A percentile compares a stretch with the other conserved stretches of the same genome.
Conservation (phyloP, 768 basidiomycete genomes). For the Cubamyces sp. region DNA sequence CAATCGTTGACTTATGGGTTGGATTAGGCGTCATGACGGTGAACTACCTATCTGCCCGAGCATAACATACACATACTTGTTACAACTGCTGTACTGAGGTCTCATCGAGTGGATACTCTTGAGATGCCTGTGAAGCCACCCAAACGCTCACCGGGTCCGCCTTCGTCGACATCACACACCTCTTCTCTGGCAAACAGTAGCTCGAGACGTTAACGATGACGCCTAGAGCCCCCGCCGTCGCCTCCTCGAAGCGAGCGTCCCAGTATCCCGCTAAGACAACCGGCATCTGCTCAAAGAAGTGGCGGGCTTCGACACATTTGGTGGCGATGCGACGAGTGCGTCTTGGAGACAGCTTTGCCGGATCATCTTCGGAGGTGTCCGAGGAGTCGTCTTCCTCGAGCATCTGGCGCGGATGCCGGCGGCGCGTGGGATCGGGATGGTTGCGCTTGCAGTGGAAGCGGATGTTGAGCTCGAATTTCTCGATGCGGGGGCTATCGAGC, state of each 20-base stretch:
- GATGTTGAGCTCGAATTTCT: neutral
- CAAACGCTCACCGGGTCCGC: neutral
- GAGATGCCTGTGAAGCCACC: neutral
- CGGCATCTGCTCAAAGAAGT: neutral
- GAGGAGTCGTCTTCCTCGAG: neutral
- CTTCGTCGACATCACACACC: neutral
- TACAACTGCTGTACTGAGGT: too few species aligned
- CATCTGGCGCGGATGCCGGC: neutral
- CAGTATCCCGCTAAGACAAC: neutral
- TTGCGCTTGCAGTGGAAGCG: neutral
- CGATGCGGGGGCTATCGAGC: neutral
- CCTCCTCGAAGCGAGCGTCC: neutral
- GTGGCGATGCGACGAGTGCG: neutral
- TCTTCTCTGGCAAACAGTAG: neutral
- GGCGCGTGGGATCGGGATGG: neutral
- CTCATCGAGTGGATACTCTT: too few species aligned
- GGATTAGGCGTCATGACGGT: too few species aligned
- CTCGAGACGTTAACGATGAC: neutral
- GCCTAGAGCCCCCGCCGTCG: neutral
- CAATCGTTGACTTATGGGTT: too few species aligned
- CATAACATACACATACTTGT: too few species aligned
- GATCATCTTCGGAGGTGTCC: neutral
- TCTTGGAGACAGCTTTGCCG: neutral
- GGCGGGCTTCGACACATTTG: neutral
- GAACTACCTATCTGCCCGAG: too few species aligned